Evolutionary conservation across 805 yeast genomes (phyloP).

Genomic region (Jamesozyma jinghongensis): DNA sequence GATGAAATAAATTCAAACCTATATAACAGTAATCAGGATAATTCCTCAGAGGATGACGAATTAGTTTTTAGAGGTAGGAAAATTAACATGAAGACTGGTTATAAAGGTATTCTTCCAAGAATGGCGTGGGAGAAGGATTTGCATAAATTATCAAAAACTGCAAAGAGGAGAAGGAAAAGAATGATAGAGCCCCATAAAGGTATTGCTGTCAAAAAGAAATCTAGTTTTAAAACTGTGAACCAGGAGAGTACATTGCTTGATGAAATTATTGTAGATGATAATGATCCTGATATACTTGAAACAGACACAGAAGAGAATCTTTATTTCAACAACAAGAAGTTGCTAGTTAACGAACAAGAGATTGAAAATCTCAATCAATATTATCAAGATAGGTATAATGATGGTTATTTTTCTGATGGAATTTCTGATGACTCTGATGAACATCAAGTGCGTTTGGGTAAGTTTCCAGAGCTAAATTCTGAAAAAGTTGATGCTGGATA

Average conservation of each 20-base stretch:
- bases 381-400: constrained; percentile 11
- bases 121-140: constrained; percentile 25
- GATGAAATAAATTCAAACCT: too few relatives aligned
- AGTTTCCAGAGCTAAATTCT: too few relatives aligned
- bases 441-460: neutral
- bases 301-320: neutral
- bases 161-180: neutral
- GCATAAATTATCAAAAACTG: neutral
- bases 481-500: too few relatives aligned
- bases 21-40: neutral
- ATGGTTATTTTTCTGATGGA: constrained; percentile 10
- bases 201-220: constrained; percentile 3
- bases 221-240: neutral
- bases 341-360: neutral
- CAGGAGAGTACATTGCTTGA: constrained; percentile 14
- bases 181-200: neutral
- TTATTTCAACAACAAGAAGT: neutral
- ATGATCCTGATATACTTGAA: constrained; percentile 3
- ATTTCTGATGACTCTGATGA: neutral
- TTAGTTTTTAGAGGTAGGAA: constrained; percentile 23
- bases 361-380: constrained; percentile 10
- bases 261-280: constrained; percentile 19
- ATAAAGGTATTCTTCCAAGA: constrained; percentile 27
- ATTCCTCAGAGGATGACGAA: constrained; percentile 5
- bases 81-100: constrained; percentile 23